Evolutionary conservation across 2,329 filamentous ascomycete species (phyloP).

Genomic region (Phialophora tarda): DNA sequence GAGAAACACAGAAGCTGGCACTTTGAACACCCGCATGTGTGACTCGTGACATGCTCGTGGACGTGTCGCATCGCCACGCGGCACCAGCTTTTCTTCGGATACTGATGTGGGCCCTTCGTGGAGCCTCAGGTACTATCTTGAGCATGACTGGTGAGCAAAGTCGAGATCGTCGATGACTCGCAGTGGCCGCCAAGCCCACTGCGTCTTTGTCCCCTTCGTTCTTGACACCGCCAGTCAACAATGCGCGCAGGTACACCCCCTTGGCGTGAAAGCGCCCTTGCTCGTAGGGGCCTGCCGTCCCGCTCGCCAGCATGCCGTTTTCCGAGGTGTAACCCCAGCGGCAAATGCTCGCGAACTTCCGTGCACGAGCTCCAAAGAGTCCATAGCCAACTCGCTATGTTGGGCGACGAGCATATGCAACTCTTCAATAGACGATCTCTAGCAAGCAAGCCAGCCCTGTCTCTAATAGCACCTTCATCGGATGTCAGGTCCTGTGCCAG

Average conservation of each 20-base stretch:
- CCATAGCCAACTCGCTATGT: neutral
- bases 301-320: neutral
- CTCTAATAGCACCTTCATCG: neutral
- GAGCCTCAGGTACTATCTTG: neutral
- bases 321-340: neutral
- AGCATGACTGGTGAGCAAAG: slow-evolving; percentile 2
- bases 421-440: neutral
- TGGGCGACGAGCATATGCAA: slow-evolving; percentile 12
- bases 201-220: neutral
- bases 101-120: neutral
- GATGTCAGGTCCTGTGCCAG: neutral
- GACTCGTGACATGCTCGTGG: neutral
- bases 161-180: slow-evolving; percentile 12
- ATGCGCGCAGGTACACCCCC: neutral
- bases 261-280: neutral
- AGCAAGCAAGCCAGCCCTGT: neutral
- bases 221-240: neutral
- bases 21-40: neutral
- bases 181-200: slow-evolving; percentile 14
- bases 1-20: neutral
- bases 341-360: neutral
- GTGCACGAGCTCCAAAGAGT: neutral
- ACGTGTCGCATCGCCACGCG: neutral
- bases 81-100: neutral
- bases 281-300: neutral